A percentile compares a stretch with the other conserved stretches of the same genome.
Conservation (phyloP, 495 filamentous ascomycete genomes). For the Clavariopsis aquatica region DNA sequence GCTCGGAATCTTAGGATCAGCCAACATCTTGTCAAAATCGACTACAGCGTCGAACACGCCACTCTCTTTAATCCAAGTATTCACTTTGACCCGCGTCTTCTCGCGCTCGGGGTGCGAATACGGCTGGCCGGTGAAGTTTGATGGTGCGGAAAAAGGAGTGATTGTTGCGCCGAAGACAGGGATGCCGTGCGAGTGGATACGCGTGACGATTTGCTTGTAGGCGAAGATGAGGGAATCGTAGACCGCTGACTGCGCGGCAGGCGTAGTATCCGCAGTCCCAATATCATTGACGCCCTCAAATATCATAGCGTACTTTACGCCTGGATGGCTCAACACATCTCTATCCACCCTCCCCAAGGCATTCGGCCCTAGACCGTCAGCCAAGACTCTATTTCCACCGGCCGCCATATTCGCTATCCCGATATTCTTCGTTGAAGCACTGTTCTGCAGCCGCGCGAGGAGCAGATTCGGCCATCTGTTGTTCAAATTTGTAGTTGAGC, state of each 20-base stretch:
- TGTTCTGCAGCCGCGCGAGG: slow-evolving; percentile 55
- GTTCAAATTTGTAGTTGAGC: slow-evolving; percentile 64
- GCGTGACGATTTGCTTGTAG: slow-evolving; percentile 59
- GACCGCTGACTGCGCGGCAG: slow-evolving; percentile 52
- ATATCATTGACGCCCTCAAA: slow-evolving; percentile 80
- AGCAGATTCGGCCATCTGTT: slow-evolving; percentile 70
- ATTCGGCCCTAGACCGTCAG: slow-evolving; percentile 64
- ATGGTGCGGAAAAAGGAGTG: slow-evolving; percentile 61
- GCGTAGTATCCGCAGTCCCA: slow-evolving; percentile 53
- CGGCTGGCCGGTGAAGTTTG: slow-evolving; percentile 42
- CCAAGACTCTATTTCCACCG: slow-evolving; percentile 68
- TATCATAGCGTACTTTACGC: slow-evolving; percentile 63
- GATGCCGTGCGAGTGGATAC: slow-evolving; percentile 59
- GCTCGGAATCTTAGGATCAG: slow-evolving; percentile 51
- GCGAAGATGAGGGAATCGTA: slow-evolving; percentile 56
- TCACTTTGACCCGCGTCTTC: slow-evolving; percentile 47
- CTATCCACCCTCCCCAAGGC: slow-evolving; percentile 63
- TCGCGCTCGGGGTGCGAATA: slow-evolving; percentile 62
- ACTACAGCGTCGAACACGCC: slow-evolving; percentile 63
- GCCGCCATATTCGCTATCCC: slow-evolving; percentile 71
- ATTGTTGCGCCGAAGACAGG: slow-evolving; percentile 66
- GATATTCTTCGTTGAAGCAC: slow-evolving; percentile 51
- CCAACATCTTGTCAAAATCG: slow-evolving; percentile 63
- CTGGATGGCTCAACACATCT: slow-evolving; percentile 60
- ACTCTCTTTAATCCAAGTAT: slow-evolving; percentile 58